Evolutionary conservation across 176 grass and related monocot genomes (phyloP).

Genomic region (Phoenix roebelenii): DNA sequence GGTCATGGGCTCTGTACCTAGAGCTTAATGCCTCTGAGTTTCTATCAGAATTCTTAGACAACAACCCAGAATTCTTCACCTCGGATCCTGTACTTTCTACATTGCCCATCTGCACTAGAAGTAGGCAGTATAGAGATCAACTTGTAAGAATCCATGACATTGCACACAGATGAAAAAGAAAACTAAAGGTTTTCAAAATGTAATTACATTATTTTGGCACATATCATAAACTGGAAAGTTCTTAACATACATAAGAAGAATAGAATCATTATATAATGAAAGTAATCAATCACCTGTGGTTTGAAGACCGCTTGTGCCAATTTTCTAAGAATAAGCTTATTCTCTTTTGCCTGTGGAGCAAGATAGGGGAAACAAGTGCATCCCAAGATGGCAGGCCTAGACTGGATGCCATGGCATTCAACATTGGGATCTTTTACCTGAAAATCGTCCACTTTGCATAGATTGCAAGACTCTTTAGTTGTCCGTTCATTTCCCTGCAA

Average conservation of each 20-base stretch:
- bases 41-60: not conserved
- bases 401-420: no score
- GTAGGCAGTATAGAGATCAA: no score
- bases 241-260: not conserved
- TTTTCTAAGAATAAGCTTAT: not conserved
- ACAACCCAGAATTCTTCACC: not conserved
- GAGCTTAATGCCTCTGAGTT: not conserved
- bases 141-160: no score
- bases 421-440: no score
- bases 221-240: not conserved
- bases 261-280: not conserved
- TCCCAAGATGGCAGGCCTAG: no score
- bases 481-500: not conserved
- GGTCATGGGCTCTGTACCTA: not conserved
- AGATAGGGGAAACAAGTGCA: not conserved
- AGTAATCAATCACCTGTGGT: not conserved
- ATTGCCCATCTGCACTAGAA: not conserved
- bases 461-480: not conserved
- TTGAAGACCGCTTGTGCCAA: slow-evolving; percentile 3
- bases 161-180: no score
- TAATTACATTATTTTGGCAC: slow-evolving; percentile 6
- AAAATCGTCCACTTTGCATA: no score
- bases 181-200: not conserved
- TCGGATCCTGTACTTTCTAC: not conserved
- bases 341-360: slow-evolving; percentile 6